Percentiles rank a stretch among this genome's conserved stretches.
These are phyloP conservation scores for Urochloa ruziziensis DNA, from an alignment of 176 grass and related monocot genomes.

Conservation along the genomic window DNA sequence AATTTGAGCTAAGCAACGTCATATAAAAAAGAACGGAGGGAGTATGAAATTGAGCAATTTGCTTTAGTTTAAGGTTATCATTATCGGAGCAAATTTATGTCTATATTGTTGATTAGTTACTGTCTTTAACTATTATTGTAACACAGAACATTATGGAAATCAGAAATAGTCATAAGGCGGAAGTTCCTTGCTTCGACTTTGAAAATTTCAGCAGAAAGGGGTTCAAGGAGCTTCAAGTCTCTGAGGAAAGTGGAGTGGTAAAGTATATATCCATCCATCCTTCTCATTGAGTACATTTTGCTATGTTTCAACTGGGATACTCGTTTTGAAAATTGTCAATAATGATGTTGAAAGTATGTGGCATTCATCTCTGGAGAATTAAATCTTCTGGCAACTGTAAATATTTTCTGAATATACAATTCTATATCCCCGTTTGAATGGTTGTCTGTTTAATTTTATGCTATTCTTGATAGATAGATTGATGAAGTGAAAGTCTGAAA, in stretches of 20 bases:
- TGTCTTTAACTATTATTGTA: slow-evolving; percentile 33
- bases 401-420: neutral
- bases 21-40: too few species aligned
- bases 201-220: slow-evolving; percentile 86
- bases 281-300: slow-evolving; percentile 38
- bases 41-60: too few species aligned
- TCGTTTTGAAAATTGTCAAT: neutral
- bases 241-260: slow-evolving; percentile 99
- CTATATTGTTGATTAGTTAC: neutral
- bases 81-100: neutral
- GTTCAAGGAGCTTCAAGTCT: slow-evolving; percentile 95
- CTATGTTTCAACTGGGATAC: slow-evolving; percentile 4
- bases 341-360: neutral
- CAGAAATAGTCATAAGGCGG: slow-evolving; percentile 74
- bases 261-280: slow-evolving; percentile 27
- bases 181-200: slow-evolving; percentile 95
- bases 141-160: slow-evolving; percentile 91
- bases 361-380: neutral
- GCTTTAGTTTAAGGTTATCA: too few species aligned
- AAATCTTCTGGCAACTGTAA: neutral
- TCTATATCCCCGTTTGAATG: neutral
- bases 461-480: slow-evolving; percentile 3
- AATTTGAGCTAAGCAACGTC: too few species aligned
- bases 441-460: neutral
- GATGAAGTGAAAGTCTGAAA: neutral